Conservation (phyloP, 352 stramenopile species). For the Phytopythium helicoides region DNA sequence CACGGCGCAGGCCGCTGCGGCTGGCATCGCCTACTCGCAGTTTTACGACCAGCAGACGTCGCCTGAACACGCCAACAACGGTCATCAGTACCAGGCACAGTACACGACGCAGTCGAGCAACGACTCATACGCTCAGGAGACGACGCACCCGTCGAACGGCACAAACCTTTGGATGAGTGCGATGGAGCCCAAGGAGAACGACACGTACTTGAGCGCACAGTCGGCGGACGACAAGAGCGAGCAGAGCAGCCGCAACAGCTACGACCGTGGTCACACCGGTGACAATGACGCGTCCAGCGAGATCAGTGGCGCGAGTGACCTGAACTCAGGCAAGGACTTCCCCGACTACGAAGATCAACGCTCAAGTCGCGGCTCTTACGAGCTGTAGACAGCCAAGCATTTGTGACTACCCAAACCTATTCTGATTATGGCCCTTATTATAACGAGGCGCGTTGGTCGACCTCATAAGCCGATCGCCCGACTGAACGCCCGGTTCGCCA, state of each 20-base stretch:
- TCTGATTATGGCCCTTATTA: slow-evolving; percentile 1
- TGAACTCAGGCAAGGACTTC: slow-evolving; percentile 67
- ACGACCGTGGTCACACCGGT: slow-evolving; percentile 30
- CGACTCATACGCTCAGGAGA: slow-evolving; percentile 24
- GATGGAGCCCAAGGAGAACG: slow-evolving; percentile 80
- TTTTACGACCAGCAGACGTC: slow-evolving; percentile 78
- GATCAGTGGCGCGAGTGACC: slow-evolving; percentile 59
- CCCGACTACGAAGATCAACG: slow-evolving; percentile 67
- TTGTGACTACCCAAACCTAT: no score
- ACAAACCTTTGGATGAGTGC: slow-evolving; percentile 80
- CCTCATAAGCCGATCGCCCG: not conserved
- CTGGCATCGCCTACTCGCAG: slow-evolving; percentile 64
- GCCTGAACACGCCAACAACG: slow-evolving; percentile 25
- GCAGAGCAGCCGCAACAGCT: slow-evolving; percentile 61
- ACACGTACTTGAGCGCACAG: slow-evolving; percentile 61
- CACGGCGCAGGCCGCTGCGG: slow-evolving; percentile 38
- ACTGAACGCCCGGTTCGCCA: not conserved
- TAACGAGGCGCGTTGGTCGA: slow-evolving; percentile 1
- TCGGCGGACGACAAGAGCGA: slow-evolving; percentile 40
- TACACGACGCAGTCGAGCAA: slow-evolving; percentile 21
- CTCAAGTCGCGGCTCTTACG: slow-evolving; percentile 74
- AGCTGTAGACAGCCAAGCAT: slow-evolving; percentile 40
- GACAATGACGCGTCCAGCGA: slow-evolving; percentile 66
- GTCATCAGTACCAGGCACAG: slow-evolving; percentile 18
- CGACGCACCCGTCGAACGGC: slow-evolving; percentile 24